phyloP scores from a whole-genome alignment of 139 green algal species.

The Volvox reticuliferus region DNA sequence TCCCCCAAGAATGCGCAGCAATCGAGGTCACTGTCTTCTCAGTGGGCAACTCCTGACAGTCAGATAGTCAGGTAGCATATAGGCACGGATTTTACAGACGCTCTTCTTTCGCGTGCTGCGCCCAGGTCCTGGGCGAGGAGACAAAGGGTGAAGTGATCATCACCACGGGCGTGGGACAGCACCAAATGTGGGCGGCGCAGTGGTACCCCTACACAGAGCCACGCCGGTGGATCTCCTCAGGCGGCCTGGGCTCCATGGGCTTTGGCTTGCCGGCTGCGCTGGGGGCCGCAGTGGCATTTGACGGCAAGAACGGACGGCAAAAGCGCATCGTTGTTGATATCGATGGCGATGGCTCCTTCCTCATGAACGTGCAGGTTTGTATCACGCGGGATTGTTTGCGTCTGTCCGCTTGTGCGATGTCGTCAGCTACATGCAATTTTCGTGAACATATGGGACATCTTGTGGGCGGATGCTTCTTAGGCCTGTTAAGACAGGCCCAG shows the following conservation, averaged over 20 bases:
- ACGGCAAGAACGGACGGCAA: constrained; percentile 76
- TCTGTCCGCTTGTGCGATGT: too few species aligned
- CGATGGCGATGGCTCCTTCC: constrained; percentile 97
- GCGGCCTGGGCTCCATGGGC: constrained; percentile 98
- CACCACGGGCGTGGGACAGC: constrained; percentile 98
- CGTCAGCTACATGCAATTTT: too few species aligned
- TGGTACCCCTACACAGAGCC: constrained; percentile 91
- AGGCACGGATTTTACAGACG: too few species aligned
- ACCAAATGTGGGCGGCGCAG: constrained; percentile 99
- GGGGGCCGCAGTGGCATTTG: constrained; percentile 90
- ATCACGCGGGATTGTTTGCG: neutral
- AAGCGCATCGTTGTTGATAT: constrained; percentile 93
- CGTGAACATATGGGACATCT: too few species aligned
- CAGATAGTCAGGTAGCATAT: too few species aligned
- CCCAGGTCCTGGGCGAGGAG: constrained; percentile 91
- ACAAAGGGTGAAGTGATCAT: constrained; percentile 96
- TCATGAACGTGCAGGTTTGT: constrained; percentile 95
- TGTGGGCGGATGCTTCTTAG: too few species aligned
- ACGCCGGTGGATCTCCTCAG: constrained; percentile 75
- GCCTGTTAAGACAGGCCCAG: too few species aligned
- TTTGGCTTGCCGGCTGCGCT: constrained; percentile 97
- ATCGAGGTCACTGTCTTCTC: too few species aligned
- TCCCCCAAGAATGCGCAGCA: too few species aligned
- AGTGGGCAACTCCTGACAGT: too few species aligned
- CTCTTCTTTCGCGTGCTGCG: neutral